Evolutionary conservation across 768 basidiomycete species (phyloP).

Genomic region (Hirschioporus abietinus): DNA sequence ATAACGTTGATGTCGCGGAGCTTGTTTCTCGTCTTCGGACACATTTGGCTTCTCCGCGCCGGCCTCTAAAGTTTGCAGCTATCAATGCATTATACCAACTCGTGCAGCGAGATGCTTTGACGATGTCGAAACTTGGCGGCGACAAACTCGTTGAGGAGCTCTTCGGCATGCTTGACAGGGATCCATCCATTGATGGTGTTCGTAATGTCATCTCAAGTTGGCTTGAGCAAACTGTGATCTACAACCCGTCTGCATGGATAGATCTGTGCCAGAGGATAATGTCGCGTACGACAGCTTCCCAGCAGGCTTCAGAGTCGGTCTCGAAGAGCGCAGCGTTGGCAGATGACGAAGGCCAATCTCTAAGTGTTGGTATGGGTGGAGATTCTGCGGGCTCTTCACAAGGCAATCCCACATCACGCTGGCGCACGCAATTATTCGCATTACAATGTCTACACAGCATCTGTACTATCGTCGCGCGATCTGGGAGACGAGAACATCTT

Average conservation of each 20-base stretch:
- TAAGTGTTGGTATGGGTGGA: slow-evolving; percentile 55
- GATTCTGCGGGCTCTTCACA: slow-evolving; percentile 33
- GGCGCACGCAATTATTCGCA: slow-evolving; percentile 96
- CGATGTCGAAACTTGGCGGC: slow-evolving; percentile 90
- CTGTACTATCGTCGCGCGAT: slow-evolving; percentile 65
- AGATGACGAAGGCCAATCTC: slow-evolving; percentile 93
- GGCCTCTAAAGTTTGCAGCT: slow-evolving; percentile 87
- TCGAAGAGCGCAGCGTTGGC: slow-evolving; percentile 44
- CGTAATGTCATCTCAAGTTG: slow-evolving; percentile 89
- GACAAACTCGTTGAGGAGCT: slow-evolving; percentile 92
- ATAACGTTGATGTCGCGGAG: slow-evolving; percentile 74
- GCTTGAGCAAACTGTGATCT: slow-evolving; percentile 89
- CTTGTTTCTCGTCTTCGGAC: slow-evolving; percentile 73
- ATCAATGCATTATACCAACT: slow-evolving; percentile 97
- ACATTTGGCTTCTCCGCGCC: slow-evolving; percentile 73
- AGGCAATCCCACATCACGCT: slow-evolving; percentile 65
- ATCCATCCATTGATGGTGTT: slow-evolving; percentile 90
- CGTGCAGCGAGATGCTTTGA: slow-evolving; percentile 88
- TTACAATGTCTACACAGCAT: slow-evolving; percentile 89
- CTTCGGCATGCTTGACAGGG: slow-evolving; percentile 93
- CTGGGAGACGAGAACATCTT: slow-evolving; percentile 78
- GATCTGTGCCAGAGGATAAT: slow-evolving; percentile 97
- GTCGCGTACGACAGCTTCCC: slow-evolving; percentile 85
- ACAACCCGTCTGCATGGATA: slow-evolving; percentile 97
- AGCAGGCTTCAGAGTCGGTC: slow-evolving; percentile 63